phyloP scores from a whole-genome alignment of 2,329 filamentous ascomycete genomes.

The Paraphaeosphaeria sporulosa region DNA sequence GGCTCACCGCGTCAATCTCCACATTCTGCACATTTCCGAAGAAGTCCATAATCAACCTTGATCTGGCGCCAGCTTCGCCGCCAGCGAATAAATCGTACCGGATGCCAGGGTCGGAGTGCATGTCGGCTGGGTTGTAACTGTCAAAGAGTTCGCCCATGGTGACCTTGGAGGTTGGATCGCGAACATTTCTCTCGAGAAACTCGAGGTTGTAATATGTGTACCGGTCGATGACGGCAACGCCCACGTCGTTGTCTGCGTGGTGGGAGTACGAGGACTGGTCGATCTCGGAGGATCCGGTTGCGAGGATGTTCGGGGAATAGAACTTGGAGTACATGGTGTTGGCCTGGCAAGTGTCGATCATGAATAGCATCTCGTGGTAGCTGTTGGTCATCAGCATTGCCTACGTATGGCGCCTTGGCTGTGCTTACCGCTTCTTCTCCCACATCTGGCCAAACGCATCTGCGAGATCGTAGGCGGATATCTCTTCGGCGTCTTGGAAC shows the following conservation, averaged over 20 bases:
- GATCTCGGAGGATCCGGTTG: conserved; percentile 93
- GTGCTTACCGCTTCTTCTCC: conserved; percentile 89
- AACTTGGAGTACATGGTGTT: conserved; percentile 99
- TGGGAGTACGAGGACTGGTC: conserved; percentile 98
- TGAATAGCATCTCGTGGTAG: conserved; percentile 97
- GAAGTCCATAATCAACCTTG: conserved; percentile 90
- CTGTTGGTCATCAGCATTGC: conserved; percentile 50
- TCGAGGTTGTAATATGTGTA: conserved; percentile 99
- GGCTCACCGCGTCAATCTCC: conserved; percentile 73
- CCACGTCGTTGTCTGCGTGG: conserved; percentile 97
- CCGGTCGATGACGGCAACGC: conserved; percentile 96
- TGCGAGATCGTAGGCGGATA: conserved; percentile 92
- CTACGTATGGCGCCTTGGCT: background rate
- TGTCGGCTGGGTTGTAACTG: conserved; percentile 93
- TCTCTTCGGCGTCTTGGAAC: conserved; percentile 98
- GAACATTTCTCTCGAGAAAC: conserved; percentile 90
- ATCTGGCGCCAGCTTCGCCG: conserved; percentile 77
- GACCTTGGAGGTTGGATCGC: conserved; percentile 84
- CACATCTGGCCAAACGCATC: conserved; percentile 99
- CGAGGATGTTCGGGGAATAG: conserved; percentile 97
- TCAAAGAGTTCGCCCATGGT: conserved; percentile 95
- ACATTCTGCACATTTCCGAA: conserved; percentile 98
- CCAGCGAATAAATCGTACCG: conserved; percentile 95
- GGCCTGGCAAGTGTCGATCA: conserved; percentile 99
- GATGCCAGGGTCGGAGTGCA: conserved; percentile 90